Percentiles rank a stretch among this genome's conserved stretches.
phyloP scores from a whole-genome alignment of 192 early-diverging fungal genomes.

The Podila clonocystis region DNA sequence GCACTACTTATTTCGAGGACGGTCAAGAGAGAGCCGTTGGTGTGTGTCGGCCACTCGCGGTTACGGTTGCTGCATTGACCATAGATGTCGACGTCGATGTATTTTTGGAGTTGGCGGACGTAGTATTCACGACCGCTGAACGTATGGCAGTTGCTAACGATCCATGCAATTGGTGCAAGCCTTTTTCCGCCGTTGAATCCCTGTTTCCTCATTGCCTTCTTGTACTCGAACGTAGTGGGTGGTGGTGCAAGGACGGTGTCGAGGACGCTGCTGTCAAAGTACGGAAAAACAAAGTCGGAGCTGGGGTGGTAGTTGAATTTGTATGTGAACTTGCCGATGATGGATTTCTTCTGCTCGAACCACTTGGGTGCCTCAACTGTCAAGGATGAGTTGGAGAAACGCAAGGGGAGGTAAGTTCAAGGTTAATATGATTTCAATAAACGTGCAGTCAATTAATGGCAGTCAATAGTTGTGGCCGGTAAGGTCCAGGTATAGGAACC shows the following conservation, averaged over 20 bases:
- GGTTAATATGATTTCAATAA: too few relatives aligned
- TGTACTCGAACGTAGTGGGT: neutral
- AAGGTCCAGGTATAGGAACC: too few relatives aligned
- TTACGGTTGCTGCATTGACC: slow-evolving; percentile 11
- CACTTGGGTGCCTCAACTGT: slow-evolving; percentile 15
- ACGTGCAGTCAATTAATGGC: too few relatives aligned
- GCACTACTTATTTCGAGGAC: neutral
- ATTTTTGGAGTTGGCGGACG: slow-evolving; percentile 17
- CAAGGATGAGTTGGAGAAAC: too few relatives aligned
- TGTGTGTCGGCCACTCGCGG: neutral
- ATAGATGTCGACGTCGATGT: slow-evolving; percentile 26
- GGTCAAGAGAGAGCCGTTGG: neutral
- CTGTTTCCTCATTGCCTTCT: neutral
- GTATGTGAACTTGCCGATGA: slow-evolving; percentile 10
- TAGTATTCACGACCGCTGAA: slow-evolving; percentile 14
- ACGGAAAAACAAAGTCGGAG: slow-evolving; percentile 20
- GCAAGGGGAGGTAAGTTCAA: too few relatives aligned
- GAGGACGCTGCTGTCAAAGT: slow-evolving; percentile 4
- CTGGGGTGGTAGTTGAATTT: slow-evolving; percentile 9
- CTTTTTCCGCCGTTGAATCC: neutral
- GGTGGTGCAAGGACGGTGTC: slow-evolving; percentile 3
- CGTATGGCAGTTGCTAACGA: slow-evolving; percentile 12
- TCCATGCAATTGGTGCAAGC: slow-evolving; percentile 22
- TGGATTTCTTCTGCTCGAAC: neutral
- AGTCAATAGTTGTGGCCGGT: too few relatives aligned